phyloP scores from a whole-genome alignment of 2,329 filamentous ascomycete genomes.

The Cytospora paraplurivora region DNA sequence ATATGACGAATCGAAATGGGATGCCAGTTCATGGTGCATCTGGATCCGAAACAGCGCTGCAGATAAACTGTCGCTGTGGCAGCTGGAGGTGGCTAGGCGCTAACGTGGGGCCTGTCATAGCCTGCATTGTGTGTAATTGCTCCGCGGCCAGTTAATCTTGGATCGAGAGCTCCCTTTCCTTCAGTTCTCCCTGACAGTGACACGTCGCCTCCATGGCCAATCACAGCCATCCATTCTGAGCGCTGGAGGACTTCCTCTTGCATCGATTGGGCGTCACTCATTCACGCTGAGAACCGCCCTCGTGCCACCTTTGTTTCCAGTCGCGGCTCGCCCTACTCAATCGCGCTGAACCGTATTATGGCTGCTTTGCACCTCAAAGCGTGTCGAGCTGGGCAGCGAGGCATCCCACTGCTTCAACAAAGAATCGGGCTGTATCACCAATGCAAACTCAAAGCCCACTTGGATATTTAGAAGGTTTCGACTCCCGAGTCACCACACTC shows the following conservation, averaged over 20 bases:
- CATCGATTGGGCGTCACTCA: conserved; percentile 12
- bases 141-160: conserved; percentile 14
- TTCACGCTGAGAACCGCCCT: not conserved
- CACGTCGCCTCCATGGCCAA: conserved; percentile 2
- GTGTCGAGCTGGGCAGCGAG: conserved; percentile 4
- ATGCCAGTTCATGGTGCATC: not conserved
- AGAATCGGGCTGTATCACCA: not conserved
- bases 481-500: conserved; percentile 6
- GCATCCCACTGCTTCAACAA: conserved; percentile 2
- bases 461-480: conserved; percentile 16
- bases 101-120: not conserved
- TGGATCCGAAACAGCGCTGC: not conserved
- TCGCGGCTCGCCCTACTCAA: conserved; percentile 14
- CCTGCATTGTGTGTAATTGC: conserved; percentile 12
- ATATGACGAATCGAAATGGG: not conserved
- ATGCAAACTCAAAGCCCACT: not conserved
- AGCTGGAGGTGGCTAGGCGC: conserved; percentile 6
- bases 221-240: conserved; percentile 9
- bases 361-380: conserved; percentile 12
- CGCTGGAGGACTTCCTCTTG: not conserved
- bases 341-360: not conserved
- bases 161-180: conserved; percentile 1
- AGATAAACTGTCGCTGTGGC: not conserved
- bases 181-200: not conserved
- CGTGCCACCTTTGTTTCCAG: conserved; percentile 3